Percentiles rank a stretch among this genome's conserved stretches.
Conservation (phyloP, 495 filamentous ascomycete genomes). For the Xylaria grammica region DNA sequence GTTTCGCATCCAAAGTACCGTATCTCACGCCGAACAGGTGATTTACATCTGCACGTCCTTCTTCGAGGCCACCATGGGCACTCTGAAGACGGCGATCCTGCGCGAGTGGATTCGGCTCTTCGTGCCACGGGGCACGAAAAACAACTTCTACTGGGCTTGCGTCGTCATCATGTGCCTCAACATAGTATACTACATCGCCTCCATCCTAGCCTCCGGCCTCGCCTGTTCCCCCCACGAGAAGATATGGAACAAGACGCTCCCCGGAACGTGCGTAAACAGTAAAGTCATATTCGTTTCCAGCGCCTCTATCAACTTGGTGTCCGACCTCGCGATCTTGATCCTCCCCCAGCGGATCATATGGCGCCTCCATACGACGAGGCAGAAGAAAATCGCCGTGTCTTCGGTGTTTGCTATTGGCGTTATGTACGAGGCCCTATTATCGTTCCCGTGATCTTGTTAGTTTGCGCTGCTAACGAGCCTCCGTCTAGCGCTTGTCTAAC, state of each 20-base stretch:
- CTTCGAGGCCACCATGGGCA: conserved; percentile 26
- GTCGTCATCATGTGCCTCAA: conserved; percentile 45
- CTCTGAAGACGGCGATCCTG: conserved; percentile 38
- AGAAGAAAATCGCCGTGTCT: conserved; percentile 56
- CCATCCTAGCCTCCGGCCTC: conserved; percentile 48
- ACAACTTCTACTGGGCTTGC: conserved; percentile 34
- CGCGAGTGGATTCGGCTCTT: conserved; percentile 38
- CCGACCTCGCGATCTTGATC: conserved; percentile 58
- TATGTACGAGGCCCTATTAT: conserved; percentile 44
- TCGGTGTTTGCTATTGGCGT: conserved; percentile 60
- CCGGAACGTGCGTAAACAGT: conserved; percentile 52
- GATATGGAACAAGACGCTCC: conserved; percentile 40
- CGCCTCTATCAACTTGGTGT: conserved; percentile 56
- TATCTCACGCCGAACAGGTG: conserved; percentile 15
- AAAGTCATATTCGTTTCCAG: conserved; percentile 53
- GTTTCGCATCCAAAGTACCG: neutral
- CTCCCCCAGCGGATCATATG: conserved; percentile 55
- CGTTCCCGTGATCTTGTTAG: neutral
- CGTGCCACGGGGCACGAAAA: conserved; percentile 25
- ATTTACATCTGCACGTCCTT: conserved; percentile 26
- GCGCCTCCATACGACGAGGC: conserved; percentile 46
- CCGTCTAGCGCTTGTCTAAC: conserved; percentile 6
- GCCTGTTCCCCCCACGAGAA: conserved; percentile 43
- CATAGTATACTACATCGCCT: conserved; percentile 43
- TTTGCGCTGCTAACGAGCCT: neutral